These are phyloP conservation scores for Aspergillus jensenii DNA, from an alignment of 2,329 filamentous ascomycete genomes.

Conservation along the genomic window DNA sequence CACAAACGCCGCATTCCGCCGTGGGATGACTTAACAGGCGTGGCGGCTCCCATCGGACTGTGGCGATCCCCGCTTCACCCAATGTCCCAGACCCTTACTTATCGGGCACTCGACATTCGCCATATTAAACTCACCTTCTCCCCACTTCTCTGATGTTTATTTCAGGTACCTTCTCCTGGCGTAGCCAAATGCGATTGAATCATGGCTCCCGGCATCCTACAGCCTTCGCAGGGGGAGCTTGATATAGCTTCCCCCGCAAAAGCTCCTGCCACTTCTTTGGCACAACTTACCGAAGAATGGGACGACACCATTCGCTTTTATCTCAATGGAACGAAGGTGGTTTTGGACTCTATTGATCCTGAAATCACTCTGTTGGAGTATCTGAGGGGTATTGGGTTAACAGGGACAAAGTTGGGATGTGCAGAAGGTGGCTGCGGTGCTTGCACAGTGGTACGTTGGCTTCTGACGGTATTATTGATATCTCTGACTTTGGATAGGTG, in stretches of 20 bases:
- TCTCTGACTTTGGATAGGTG: slow-evolving; percentile 50
- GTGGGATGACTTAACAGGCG: background rate
- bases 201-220: slow-evolving; percentile 61
- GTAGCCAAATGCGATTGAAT: slow-evolving; percentile 7
- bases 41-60: slow-evolving; percentile 27
- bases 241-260: slow-evolving; percentile 36
- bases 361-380: slow-evolving; percentile 93
- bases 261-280: slow-evolving; percentile 41
- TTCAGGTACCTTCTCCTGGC: slow-evolving; percentile 10
- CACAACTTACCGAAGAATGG: slow-evolving; percentile 70
- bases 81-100: background rate
- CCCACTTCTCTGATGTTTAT: background rate
- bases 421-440: slow-evolving; percentile 95
- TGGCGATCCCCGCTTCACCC: slow-evolving; percentile 36
- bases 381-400: slow-evolving; percentile 85
- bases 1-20: slow-evolving; percentile 10
- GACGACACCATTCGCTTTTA: slow-evolving; percentile 91
- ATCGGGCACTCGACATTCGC: background rate
- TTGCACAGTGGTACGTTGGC: slow-evolving; percentile 22
- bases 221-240: slow-evolving; percentile 44
- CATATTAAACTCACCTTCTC: slow-evolving; percentile 1
- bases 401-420: slow-evolving; percentile 94
- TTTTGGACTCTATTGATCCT: slow-evolving; percentile 82
- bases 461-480: background rate
- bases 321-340: slow-evolving; percentile 88